These are phyloP conservation scores for Cyberlindnera amylophila DNA, from an alignment of 805 yeast genomes.

Conservation along the genomic window DNA sequence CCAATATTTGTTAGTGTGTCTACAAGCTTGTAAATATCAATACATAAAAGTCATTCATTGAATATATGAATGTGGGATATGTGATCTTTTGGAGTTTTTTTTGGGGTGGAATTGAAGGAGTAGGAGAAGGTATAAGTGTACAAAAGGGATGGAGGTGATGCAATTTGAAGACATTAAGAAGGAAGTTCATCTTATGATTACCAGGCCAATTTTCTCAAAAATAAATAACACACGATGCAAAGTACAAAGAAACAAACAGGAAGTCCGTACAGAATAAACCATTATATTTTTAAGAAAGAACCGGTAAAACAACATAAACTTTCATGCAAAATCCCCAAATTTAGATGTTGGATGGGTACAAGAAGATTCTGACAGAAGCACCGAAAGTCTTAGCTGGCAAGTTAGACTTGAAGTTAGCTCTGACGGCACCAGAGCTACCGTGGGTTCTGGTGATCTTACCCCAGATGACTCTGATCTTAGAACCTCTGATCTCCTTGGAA, in stretches of 20 bases:
- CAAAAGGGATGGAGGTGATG: slow-evolving; percentile 3
- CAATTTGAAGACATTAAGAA: background rate
- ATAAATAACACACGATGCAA: too few species aligned
- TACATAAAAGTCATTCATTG: slow-evolving; percentile 1
- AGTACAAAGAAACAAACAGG: background rate
- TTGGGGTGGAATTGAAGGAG: background rate
- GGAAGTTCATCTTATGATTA: background rate
- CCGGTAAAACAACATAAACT: slow-evolving; percentile 19
- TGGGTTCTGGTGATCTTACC: slow-evolving; percentile 98
- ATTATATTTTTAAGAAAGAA: slow-evolving; percentile 18
- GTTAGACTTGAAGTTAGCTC: slow-evolving; percentile 99
- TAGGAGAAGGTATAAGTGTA: slow-evolving; percentile 4
- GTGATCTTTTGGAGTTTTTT: background rate
- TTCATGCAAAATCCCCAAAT: slow-evolving; percentile 15
- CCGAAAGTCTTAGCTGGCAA: slow-evolving; percentile 99
- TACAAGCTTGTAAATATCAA: background rate
- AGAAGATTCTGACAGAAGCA: slow-evolving; percentile 99
- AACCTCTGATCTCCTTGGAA: slow-evolving; percentile 95
- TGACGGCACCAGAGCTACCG: slow-evolving; percentile 97
- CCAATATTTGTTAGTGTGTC: too few species aligned
- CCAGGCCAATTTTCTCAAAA: background rate
- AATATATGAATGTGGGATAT: background rate
- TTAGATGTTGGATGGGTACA: slow-evolving; percentile 99
- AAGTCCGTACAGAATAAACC: slow-evolving; percentile 11
- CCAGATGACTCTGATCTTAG: slow-evolving; percentile 99